Conservation (phyloP, 1,284 basidiomycete species). For the Cutaneotrichosporon dermatis region DNA sequence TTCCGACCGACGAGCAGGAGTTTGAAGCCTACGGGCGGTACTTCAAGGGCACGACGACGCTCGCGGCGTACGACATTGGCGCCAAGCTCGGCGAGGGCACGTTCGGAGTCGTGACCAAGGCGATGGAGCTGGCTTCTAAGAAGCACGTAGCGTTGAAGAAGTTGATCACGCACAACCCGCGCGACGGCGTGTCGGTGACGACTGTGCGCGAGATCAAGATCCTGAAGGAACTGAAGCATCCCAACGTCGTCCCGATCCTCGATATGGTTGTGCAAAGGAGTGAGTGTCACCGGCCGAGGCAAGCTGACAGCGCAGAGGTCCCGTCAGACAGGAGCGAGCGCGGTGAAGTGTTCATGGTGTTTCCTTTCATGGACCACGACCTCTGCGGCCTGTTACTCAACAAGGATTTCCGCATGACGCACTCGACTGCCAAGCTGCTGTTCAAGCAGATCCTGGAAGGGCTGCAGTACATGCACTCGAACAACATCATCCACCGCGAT, state of each 20-base stretch:
- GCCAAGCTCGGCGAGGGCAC: constrained; percentile 91
- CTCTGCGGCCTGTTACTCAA: constrained; percentile 91
- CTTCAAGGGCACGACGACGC: constrained; percentile 71
- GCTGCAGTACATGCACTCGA: constrained; percentile 89
- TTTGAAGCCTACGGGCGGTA: constrained; percentile 59
- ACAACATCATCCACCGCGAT: constrained; percentile 92
- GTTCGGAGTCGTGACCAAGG: constrained; percentile 90
- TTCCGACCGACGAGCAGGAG: constrained; percentile 63
- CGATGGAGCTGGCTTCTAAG: constrained; percentile 61
- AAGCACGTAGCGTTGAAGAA: constrained; percentile 76
- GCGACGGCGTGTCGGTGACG: constrained; percentile 86
- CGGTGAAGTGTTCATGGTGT: constrained; percentile 85
- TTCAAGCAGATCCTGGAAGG: constrained; percentile 93
- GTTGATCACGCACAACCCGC: constrained; percentile 85
- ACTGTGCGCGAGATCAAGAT: constrained; percentile 98
- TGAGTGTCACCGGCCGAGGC: constrained; percentile 20
- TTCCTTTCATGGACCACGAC: constrained; percentile 99
- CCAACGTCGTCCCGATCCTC: constrained; percentile 77
- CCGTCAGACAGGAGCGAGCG: constrained; percentile 27
- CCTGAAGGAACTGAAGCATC: constrained; percentile 80
- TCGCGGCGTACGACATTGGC: constrained; percentile 72
- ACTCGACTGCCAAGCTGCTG: constrained; percentile 88
- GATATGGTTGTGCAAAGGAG: constrained; percentile 72
- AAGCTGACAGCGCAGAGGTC: constrained; percentile 16
- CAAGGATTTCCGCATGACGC: constrained; percentile 70